Percentiles rank a stretch among this genome's conserved stretches.
These are phyloP conservation scores for Cutaneotrichosporon cutaneum DNA, from an alignment of 1,284 basidiomycete species.

Conservation along the genomic window DNA sequence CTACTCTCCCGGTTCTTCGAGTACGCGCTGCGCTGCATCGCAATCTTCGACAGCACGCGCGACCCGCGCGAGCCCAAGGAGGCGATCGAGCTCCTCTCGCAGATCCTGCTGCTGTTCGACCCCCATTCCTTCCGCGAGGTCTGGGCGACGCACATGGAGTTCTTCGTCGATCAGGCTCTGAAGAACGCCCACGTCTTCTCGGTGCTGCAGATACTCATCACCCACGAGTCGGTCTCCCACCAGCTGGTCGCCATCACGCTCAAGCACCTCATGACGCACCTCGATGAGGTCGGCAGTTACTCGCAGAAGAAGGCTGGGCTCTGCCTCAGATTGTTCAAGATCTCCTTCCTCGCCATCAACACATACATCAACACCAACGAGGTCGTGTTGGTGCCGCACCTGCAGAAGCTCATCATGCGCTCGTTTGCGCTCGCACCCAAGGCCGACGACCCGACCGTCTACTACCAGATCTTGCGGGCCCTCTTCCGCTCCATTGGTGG, in stretches of 20 bases:
- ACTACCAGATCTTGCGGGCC: conserved; percentile 89
- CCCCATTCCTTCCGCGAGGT: conserved; percentile 91
- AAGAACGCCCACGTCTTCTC: conserved; percentile 78
- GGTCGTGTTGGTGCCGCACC: conserved; percentile 84
- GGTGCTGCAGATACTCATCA: conserved; percentile 83
- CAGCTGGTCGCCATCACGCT: conserved; percentile 91
- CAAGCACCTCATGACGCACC: conserved; percentile 77
- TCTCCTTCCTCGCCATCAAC: conserved; percentile 89
- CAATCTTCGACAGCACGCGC: conserved; percentile 69
- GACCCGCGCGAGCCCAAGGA: conserved; percentile 82
- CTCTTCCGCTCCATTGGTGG: conserved; percentile 98
- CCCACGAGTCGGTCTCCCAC: conserved; percentile 77
- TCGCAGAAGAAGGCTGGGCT: conserved; percentile 74
- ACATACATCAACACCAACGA: conserved; percentile 79
- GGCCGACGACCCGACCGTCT: conserved; percentile 85
- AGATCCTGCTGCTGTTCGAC: conserved; percentile 76
- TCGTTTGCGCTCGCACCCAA: conserved; percentile 93
- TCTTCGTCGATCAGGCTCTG: conserved; percentile 77
- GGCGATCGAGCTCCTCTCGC: conserved; percentile 79
- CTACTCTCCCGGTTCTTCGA: conserved; percentile 85
- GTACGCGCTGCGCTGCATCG: conserved; percentile 78
- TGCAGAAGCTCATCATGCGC: conserved; percentile 93
- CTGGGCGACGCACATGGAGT: conserved; percentile 85
- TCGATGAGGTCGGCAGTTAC: conserved; percentile 81
- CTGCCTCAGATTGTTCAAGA: conserved; percentile 90